Evolutionary conservation across 139 green algal species (phyloP), one percentile per base, ranked within the genome.

Genomic region (Volvox reticuliferus): DNA sequence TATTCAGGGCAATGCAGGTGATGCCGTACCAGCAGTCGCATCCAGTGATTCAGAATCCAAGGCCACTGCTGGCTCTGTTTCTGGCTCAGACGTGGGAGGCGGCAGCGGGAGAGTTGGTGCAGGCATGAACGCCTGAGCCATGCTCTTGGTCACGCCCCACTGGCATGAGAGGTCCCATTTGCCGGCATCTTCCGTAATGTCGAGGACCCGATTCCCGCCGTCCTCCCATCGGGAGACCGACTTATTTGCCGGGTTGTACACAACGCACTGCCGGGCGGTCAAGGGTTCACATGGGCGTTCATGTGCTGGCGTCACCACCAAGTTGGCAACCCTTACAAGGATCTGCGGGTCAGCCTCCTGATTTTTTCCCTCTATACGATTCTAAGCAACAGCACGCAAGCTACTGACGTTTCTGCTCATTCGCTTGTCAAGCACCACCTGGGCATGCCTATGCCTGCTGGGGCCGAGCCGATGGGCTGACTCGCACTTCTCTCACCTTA

Each of bases 221-320:
- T 90, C 86, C 86, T 90, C 86, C 86, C 86, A 90, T n/a, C 86
- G 86, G 2, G 30, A n/a, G 2, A 90, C 73, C 2, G 55, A 19
- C 30, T 83, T 83, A 2, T 50, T 84, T 5, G 71, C 1, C 44
- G 35, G 21, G 30, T 90, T 83, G 86, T 83, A 90, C 20, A 90
- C 50, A 1, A 90, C 69, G 32, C 30, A 69, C 86, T 90, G 85
- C 26, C 24, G 32, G 28, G 36, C 32, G 37, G 44, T 55, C 44
- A 55, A 9, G 44, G 44, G 9, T 55, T 55, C 44, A 55, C 44
- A 55, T 55, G 44, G 44, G 44, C 44, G 44, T 55, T 55, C 5
- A 9, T 55, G 44, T 55, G 44, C 5, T 55, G 44, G 44, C 44
- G 9, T 55, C 5, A 55, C 44, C 44, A 55, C 5, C 9, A 55